Evolutionary conservation across 1,139 yeast genomes (phyloP), one percentile per base, ranked within the genome.

Genomic region (Nadsonia commutata): DNA sequence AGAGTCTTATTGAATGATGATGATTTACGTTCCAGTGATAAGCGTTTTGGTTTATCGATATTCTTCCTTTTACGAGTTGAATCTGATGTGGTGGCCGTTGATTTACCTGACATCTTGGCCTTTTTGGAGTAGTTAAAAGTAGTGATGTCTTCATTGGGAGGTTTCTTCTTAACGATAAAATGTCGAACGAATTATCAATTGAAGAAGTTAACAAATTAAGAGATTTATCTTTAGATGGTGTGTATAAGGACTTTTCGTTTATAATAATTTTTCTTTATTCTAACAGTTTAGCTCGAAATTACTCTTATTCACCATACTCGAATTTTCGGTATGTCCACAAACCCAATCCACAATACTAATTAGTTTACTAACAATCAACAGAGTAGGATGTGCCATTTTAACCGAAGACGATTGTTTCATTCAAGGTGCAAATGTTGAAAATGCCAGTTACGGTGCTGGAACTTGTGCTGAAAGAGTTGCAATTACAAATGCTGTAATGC

Each of bases 401-500:
- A 69, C 85, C 0, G 57, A 57, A 1, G 62, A 67, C 8, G 81
- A 76, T 2, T 63, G 65, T 18, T 66, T 59, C 40, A 63, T 79
- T 31, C 59, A 63, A 11, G 98, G 97, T 3, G 94, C 94, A 41
- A 90, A 90, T 53, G 77, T 90, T 20, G 98, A 90, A 58, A 90
- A 88, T 57, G 96, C 96, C 2, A 78, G 93, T 38, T 88, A 82
- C 56, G 93, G 90, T 0, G 96, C 81, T 0, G 72, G 82, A 2
- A 77, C 86, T 17, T 90, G 98, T 60, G 98, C 98, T 1, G 98
- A 90, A 58, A 67, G 95, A 45, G 71, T 85, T 1, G 81, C 97
- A 0, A 68, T 84, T 2, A 71, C 76, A 19, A 74, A 74, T 45
- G 88, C 94, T 0, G 71, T 79, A 52, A 66, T 69, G 55, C 61